Evolutionary conservation across 371 early-diverging fungal genomes (phyloP).

Genomic region (Actinomortierella wolfii): DNA sequence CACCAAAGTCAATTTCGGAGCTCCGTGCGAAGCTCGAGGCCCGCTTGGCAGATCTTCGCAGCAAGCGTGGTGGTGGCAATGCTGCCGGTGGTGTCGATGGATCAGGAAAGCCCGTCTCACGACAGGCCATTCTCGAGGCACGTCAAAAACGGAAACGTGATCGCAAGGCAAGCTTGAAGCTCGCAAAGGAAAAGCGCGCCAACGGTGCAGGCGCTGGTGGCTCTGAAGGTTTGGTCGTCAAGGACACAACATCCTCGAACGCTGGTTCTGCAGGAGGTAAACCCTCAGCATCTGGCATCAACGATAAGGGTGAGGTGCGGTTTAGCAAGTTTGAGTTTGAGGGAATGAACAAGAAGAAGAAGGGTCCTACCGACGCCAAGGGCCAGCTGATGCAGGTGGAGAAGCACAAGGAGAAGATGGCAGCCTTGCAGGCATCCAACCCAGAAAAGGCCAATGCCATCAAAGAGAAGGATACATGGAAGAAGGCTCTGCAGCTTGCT

Average conservation of each 20-base stretch:
- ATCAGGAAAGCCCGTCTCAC: conserved; percentile 58
- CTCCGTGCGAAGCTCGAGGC: conserved; percentile 72
- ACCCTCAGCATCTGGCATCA: conserved; percentile 57
- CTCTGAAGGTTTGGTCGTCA: conserved; percentile 56
- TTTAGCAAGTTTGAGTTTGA: conserved; percentile 79
- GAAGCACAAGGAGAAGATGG: conserved; percentile 77
- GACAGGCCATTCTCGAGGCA: conserved; percentile 78
- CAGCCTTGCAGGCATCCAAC: conserved; percentile 69
- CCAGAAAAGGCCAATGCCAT: conserved; percentile 70
- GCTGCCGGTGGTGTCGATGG: conserved; percentile 35
- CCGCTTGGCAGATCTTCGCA: conserved; percentile 71
- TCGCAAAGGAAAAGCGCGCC: conserved; percentile 68
- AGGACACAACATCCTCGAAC: conserved; percentile 40
- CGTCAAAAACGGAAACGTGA: conserved; percentile 80
- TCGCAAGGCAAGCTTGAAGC: conserved; percentile 68
- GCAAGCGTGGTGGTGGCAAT: conserved; percentile 64
- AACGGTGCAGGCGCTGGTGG: conserved; percentile 38
- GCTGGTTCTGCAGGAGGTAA: conserved; percentile 25
- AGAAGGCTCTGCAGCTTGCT: conserved; percentile 78
- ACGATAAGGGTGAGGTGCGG: conserved; percentile 62
- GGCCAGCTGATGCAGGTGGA: conserved; percentile 77
- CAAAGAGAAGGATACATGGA: conserved; percentile 82
- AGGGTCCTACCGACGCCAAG: conserved; percentile 73
- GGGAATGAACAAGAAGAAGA: conserved; percentile 69
- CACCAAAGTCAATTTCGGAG: conserved; percentile 58